These are phyloP conservation scores for Erysimum cheiri DNA, from an alignment of 441 rosid species.

Conservation along the genomic window DNA sequence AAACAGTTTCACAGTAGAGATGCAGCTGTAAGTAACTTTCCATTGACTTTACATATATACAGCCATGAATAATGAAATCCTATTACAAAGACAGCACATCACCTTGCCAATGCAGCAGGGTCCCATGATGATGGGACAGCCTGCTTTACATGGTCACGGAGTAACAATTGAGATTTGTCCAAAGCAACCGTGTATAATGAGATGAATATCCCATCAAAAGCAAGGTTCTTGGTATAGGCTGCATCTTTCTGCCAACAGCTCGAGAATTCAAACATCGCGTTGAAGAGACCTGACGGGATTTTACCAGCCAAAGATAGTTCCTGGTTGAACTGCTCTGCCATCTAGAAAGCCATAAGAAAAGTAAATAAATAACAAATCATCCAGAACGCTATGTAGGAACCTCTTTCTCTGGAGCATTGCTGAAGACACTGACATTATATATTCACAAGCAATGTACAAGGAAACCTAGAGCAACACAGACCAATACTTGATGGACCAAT, in stretches of 20 bases:
- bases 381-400: not conserved
- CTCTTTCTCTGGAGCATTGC: constrained; percentile 10
- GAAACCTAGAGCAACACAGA: not conserved
- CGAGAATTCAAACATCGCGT: constrained; percentile 86
- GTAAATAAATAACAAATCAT: constrained; percentile 3
- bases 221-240: constrained; percentile 83
- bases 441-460: not conserved
- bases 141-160: constrained; percentile 76
- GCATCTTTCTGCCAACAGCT: constrained; percentile 97
- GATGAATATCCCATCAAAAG: constrained; percentile 94
- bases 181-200: constrained; percentile 84
- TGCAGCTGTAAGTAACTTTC: not conserved
- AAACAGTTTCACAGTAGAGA: not conserved
- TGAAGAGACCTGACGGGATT: constrained; percentile 95
- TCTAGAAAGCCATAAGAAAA: constrained; percentile 51
- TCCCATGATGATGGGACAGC: constrained; percentile 95
- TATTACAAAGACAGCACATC: constrained; percentile 32
- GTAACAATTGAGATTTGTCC: constrained; percentile 82
- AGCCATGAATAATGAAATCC: not conserved
- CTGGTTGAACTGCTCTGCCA: constrained; percentile 98
- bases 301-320: constrained; percentile 88
- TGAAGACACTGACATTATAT: not conserved
- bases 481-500: constrained; percentile 4
- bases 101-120: constrained; percentile 95
- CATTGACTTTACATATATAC: not conserved